phyloP scores from a whole-genome alignment of 179 eudicot genomes.

The Beta corolliflora region DNA sequence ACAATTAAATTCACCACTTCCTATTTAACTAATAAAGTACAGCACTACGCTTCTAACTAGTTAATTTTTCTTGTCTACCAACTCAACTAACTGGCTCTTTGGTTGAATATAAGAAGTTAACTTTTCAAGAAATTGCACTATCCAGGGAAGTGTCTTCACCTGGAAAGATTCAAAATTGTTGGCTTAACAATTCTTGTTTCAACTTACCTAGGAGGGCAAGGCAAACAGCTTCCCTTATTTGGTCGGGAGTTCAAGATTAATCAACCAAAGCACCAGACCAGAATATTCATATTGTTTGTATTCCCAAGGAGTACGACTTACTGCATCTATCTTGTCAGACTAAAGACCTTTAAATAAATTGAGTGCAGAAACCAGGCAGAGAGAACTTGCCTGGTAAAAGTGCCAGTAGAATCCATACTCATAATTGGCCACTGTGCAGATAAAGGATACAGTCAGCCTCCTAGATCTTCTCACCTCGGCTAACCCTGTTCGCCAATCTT shows the following conservation, averaged over 20 bases:
- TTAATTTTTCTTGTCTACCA: background rate
- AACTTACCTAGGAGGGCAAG: background rate
- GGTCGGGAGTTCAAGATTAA: too few species aligned
- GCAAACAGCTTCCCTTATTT: background rate
- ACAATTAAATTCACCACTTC: background rate
- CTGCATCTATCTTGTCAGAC: background rate
- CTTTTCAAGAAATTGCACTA: background rate
- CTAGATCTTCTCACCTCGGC: constrained; percentile 97
- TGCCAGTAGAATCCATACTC: constrained; percentile 99
- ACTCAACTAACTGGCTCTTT: background rate
- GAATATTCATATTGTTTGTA: background rate
- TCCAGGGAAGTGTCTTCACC: background rate
- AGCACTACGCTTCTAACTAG: background rate
- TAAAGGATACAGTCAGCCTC: constrained; percentile 83
- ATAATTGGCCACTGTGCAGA: constrained; percentile 97
- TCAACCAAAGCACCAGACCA: background rate
- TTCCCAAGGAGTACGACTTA: too few species aligned
- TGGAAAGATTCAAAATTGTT: background rate
- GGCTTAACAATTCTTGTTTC: background rate
- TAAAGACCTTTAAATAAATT: background rate
- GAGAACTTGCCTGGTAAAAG: constrained; percentile 84
- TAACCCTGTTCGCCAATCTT: constrained; percentile 97
- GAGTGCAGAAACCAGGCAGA: background rate
- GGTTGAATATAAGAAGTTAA: background rate
- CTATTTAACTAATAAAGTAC: background rate